Evolutionary conservation across 345 rosid genomes (phyloP), one percentile per base, ranked within the genome.

Genomic region (Populus pruinosa): DNA sequence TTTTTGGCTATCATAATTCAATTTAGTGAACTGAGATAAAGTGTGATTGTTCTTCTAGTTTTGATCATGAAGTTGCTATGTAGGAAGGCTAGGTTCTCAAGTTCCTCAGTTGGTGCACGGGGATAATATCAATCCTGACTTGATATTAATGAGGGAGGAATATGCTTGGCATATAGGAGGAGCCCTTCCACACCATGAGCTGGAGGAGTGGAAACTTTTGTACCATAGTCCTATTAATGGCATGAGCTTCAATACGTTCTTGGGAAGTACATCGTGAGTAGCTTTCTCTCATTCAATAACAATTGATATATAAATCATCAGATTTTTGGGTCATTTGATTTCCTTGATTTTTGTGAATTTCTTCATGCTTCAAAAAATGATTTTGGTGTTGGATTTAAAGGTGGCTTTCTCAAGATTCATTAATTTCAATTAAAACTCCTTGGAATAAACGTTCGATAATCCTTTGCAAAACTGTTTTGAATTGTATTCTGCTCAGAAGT

Each of bases 111-210:
- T 95, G 83, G 63, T 84, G 29, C 75, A 74, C 82, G 74, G 78
- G 49, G 90, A 90, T 69, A 85, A 82, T 76, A 77, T 91, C 25
- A 82, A 87, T 80, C 82, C 94, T 53, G 83, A 71, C 23, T 53
- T 79, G 41, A 74, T 93, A 59, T 38, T 93, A 70, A 72, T 93
- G 80, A 89, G 84, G 79, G 82, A 87, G 72, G 98, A 91, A 82
- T 92, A 90, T 80, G 97, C 99, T 74, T 93, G 99, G 98, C 93
- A 92, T 79, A 91, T 95, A 74, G 99, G 93, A 81, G 99, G 99
- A 77, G 90, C 88, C 72, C 92, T 95, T 79, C 85, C 98, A 67
- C 94, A 83, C 25, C 87, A 85, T 55, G 98, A 92, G 86, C 85
- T 91, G 43, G 88, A 81, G 74, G 94, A 92, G 73, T 95, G 98